Evolutionary conservation across 768 basidiomycete species (phyloP), one percentile per base, ranked within the genome.

Genomic region (Inosperma sp.): DNA sequence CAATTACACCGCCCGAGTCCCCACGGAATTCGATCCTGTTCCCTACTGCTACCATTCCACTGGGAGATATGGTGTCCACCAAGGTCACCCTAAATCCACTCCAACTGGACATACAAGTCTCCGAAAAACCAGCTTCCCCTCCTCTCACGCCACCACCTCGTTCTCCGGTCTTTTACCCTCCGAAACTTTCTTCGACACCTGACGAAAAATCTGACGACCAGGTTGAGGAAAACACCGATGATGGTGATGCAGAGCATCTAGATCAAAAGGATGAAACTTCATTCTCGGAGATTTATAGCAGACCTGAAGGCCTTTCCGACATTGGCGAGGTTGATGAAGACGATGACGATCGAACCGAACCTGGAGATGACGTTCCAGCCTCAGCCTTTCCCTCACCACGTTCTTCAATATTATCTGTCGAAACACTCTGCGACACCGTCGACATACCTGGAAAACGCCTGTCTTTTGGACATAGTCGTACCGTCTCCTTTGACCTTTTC

Each of bases 1-100:
- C 68, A 35, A 67, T 68, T 46, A 70, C 68, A 8, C 68, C 68
- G 3, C 68, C 68, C 10, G 67, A 65, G 22, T 68, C 68, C 10
- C 67, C 65, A 12, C 61, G 62, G 22, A 55, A 61, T 46, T 66
- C 65, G n/a, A 34, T 56, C 19, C 49, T 57, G 5, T 26, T 62
- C 22, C 54, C 56, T 17, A 48, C 52, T 16, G 36, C 45, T 7
- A 49, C 51, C n/a, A 48, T 49, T 36, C 57, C 55, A 21, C 36
- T 46, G 17, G 41, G 29, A 7, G 42, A 46, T n/a, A 21, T 49
- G 16, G 23, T 56, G 16, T 49, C 54, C n/a, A 53, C 31, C 19
- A 49, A 40, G 23, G 39, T 48, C 37, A 47, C 26, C 14, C 50
- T 49, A 35, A 49, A 35, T 14, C 44, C 48, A 14, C 16, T 19